phyloP scores from a whole-genome alignment of 2,329 filamentous ascomycete genomes.

The Penicillium sp. region DNA sequence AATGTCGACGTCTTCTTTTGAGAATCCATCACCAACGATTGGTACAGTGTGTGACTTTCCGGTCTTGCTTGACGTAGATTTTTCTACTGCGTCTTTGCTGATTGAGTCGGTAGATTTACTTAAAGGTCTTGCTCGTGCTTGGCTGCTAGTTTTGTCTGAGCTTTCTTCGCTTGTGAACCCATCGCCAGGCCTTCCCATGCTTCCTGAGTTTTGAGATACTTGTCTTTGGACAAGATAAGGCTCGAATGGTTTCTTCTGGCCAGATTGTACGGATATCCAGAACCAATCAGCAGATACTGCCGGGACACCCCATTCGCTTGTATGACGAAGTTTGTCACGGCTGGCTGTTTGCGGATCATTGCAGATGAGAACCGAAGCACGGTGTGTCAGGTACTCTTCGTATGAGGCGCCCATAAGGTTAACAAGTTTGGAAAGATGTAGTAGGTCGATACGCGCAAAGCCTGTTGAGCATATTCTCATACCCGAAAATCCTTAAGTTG shows the following conservation, averaged over 20 bases:
- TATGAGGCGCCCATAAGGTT: conserved; percentile 79
- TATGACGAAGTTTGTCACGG: conserved; percentile 78
- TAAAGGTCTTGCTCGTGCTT: not conserved
- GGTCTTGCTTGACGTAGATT: not conserved
- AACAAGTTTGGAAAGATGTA: conserved; percentile 80
- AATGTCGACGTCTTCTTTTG: conserved; percentile 19
- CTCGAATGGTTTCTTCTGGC: conserved; percentile 54
- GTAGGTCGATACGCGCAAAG: conserved; percentile 80
- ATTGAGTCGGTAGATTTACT: not conserved
- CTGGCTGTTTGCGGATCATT: conserved; percentile 57
- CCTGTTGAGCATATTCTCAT: conserved; percentile 79
- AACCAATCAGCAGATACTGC: conserved; percentile 85
- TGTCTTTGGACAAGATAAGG: conserved; percentile 46
- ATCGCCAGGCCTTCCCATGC: conserved; percentile 22
- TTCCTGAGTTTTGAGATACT: conserved; percentile 27
- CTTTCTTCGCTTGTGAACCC: conserved; percentile 25
- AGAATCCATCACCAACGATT: conserved; percentile 22
- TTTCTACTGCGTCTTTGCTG: conserved; percentile 3
- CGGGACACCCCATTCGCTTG: conserved; percentile 74
- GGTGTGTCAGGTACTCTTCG: conserved; percentile 73
- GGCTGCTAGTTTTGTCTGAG: conserved; percentile 1
- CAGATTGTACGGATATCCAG: conserved; percentile 71
- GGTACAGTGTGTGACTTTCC: conserved; percentile 15
- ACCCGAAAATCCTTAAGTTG: conserved; percentile 61
- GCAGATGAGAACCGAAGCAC: conserved; percentile 79